Percentiles rank a stretch among this genome's conserved stretches.
Conservation (phyloP, 2,329 filamentous ascomycete species). For the Alternaria hordeiaustralica region DNA sequence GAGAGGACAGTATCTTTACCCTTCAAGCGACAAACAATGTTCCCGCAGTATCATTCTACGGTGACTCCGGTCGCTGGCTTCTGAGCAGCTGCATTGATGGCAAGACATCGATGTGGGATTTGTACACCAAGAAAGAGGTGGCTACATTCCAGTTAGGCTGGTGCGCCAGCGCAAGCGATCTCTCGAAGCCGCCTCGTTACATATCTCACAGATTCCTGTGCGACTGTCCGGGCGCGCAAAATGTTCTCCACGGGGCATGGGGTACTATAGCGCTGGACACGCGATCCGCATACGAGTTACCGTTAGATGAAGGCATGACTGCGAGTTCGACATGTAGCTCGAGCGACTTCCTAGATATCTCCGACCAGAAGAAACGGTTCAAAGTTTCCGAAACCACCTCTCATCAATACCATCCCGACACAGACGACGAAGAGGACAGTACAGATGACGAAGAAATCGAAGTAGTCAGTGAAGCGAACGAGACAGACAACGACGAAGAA, state of each 20-base stretch:
- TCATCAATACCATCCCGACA: neutral
- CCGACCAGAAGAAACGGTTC: conserved; percentile 13
- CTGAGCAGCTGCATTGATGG: conserved; percentile 64
- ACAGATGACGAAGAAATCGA: neutral
- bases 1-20: conserved; percentile 30
- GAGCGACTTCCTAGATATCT: conserved; percentile 18
- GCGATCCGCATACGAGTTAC: conserved; percentile 28
- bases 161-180: conserved; percentile 24
- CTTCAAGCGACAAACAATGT: conserved; percentile 55
- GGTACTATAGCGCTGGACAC: conserved; percentile 38
- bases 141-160: conserved; percentile 32
- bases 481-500: neutral
- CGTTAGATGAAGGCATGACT: neutral
- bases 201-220: conserved; percentile 8
- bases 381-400: neutral
- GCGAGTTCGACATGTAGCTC: neutral
- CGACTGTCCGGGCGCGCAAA: conserved; percentile 11
- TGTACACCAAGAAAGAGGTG: conserved; percentile 28
- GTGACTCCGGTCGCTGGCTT: conserved; percentile 64
- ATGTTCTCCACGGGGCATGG: conserved; percentile 34
- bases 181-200: conserved; percentile 11
- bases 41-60: conserved; percentile 65
- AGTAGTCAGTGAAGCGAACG: neutral
- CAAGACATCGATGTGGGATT: conserved; percentile 57
- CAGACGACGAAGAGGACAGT: neutral